Conservation (phyloP, 225 moss, liverwort and hornwort genomes). For the Lunularia cruciata region DNA sequence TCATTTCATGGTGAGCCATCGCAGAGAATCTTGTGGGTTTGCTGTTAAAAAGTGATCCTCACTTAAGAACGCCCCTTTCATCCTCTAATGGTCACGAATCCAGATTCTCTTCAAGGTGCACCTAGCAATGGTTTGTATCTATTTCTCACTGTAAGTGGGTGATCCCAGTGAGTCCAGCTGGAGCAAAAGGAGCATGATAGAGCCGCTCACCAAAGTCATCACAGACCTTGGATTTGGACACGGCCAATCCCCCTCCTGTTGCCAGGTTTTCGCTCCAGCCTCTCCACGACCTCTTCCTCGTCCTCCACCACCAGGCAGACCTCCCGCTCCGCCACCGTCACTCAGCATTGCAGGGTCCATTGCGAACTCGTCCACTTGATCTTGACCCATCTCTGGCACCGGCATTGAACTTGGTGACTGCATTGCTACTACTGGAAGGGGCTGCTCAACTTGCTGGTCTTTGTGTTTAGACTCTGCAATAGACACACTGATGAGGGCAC, state of each 20-base stretch:
- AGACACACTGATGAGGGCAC: slow-evolving; percentile 64
- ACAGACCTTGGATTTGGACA: slow-evolving; percentile 98
- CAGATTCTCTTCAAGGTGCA: not conserved
- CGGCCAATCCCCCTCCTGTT: slow-evolving; percentile 97
- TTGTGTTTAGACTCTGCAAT: slow-evolving; percentile 60
- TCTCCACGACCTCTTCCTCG: slow-evolving; percentile 66
- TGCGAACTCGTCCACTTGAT: slow-evolving; percentile 46
- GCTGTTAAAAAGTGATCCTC: not conserved
- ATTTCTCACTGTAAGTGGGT: not conserved
- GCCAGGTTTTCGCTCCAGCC: slow-evolving; percentile 71
- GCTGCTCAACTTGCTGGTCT: slow-evolving; percentile 32
- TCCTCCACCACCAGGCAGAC: slow-evolving; percentile 44
- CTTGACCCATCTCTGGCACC: slow-evolving; percentile 25
- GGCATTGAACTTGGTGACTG: slow-evolving; percentile 12
- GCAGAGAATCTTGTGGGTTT: not conserved
- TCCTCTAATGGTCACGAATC: too few relatives aligned
- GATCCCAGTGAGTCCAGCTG: not conserved
- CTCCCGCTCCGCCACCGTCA: slow-evolving; percentile 43
- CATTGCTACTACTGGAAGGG: slow-evolving; percentile 25
- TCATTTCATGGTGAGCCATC: not conserved
- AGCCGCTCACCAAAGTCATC: slow-evolving; percentile 69
- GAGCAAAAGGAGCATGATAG: slow-evolving; percentile 56
- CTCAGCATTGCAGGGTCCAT: slow-evolving; percentile 33
- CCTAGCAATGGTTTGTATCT: not conserved
- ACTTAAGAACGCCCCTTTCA: too few relatives aligned